Evolutionary conservation across 192 early-diverging fungal genomes (phyloP).

Genomic region (Coemansia sp.): DNA sequence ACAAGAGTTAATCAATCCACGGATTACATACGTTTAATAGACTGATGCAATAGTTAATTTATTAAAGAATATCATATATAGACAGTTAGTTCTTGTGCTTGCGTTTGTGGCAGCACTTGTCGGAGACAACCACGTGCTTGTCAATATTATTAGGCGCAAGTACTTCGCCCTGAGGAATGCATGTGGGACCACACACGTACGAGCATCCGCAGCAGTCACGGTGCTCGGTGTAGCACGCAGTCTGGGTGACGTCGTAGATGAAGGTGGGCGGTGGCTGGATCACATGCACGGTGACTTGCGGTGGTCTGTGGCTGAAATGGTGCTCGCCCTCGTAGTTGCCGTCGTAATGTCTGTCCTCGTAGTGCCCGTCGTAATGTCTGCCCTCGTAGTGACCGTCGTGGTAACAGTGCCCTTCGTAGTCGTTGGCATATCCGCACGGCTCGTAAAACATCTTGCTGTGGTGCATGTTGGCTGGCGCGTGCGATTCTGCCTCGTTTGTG

Average conservation of each 20-base stretch:
- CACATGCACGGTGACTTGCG: slow-evolving; percentile 45
- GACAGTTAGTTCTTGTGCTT: slow-evolving; percentile 5
- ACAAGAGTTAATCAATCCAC: too few relatives aligned
- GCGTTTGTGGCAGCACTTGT: slow-evolving; percentile 10
- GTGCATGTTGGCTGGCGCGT: neutral
- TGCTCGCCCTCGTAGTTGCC: slow-evolving; percentile 10
- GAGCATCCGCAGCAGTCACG: slow-evolving; percentile 45
- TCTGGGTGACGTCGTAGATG: slow-evolving; percentile 51
- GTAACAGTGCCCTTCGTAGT: slow-evolving; percentile 19
- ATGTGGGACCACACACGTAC: slow-evolving; percentile 50
- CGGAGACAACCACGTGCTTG: slow-evolving; percentile 23
- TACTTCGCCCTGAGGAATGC: slow-evolving; percentile 52
- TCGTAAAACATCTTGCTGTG: slow-evolving; percentile 13
- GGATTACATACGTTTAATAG: too few relatives aligned
- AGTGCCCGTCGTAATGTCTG: too few relatives aligned
- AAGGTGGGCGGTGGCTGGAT: slow-evolving; percentile 50
- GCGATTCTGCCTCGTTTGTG: neutral
- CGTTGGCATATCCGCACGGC: slow-evolving; percentile 12
- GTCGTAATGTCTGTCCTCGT: too few relatives aligned
- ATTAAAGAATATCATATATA: too few relatives aligned
- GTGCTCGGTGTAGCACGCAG: slow-evolving; percentile 52
- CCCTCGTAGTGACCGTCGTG: neutral
- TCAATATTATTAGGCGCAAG: slow-evolving; percentile 38
- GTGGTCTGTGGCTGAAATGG: slow-evolving; percentile 28
- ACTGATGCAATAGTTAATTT: too few relatives aligned